phyloP scores from a whole-genome alignment of 2,329 filamentous ascomycete genomes.

The Alternaria hordeiaustralica region DNA sequence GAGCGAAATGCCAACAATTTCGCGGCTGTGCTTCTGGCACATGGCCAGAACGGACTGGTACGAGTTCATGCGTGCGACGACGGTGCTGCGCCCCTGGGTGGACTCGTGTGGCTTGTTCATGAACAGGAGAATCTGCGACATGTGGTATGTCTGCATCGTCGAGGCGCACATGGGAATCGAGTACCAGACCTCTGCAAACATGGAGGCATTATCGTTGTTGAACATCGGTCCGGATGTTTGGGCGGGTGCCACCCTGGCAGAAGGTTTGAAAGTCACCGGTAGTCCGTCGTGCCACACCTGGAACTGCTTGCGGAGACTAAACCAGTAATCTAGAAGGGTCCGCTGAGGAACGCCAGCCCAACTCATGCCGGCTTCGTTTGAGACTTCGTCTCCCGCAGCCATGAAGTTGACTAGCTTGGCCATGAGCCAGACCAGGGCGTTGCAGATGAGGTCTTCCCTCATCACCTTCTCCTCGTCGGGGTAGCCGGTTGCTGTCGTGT shows the following conservation, averaged over 20 bases:
- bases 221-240: slow-evolving; percentile 31
- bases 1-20: slow-evolving; percentile 67
- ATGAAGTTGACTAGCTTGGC: slow-evolving; percentile 72
- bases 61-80: slow-evolving; percentile 61
- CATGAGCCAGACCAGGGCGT: slow-evolving; percentile 70
- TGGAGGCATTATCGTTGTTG: slow-evolving; percentile 39
- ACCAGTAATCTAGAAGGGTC: slow-evolving; percentile 60
- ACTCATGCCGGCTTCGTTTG: slow-evolving; percentile 44
- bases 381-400: slow-evolving; percentile 61
- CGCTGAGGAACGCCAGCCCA: slow-evolving; percentile 58
- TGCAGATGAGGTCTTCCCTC: slow-evolving; percentile 69
- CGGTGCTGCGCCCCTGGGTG: slow-evolving; percentile 58
- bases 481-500: slow-evolving; percentile 49
- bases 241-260: slow-evolving; percentile 56
- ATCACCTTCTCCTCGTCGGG: slow-evolving; percentile 57
- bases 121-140: slow-evolving; percentile 66
- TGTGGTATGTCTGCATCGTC: slow-evolving; percentile 70
- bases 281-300: slow-evolving; percentile 65
- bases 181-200: slow-evolving; percentile 68
- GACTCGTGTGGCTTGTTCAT: slow-evolving; percentile 66
- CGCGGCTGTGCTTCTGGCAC: slow-evolving; percentile 63
- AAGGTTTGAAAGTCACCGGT: slow-evolving; percentile 65
- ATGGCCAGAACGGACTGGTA: slow-evolving; percentile 64
- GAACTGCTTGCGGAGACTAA: slow-evolving; percentile 62
- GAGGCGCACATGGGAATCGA: slow-evolving; percentile 68